Conservation (phyloP, 345 rosid genomes). For the Gossypium rotundifolium region DNA sequence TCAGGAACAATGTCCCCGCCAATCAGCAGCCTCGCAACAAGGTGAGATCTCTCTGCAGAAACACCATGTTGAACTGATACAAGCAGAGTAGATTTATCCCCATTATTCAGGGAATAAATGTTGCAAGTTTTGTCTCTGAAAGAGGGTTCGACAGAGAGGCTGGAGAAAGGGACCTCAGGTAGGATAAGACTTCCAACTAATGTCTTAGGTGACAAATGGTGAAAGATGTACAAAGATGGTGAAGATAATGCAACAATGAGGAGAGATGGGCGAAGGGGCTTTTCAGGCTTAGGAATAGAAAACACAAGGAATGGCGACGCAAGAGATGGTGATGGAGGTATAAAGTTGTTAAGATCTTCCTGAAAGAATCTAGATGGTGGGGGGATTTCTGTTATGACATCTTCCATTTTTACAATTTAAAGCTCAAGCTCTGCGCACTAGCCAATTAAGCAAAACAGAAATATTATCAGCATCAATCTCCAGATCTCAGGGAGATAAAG, state of each 20-base stretch:
- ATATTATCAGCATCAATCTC: slow-evolving; percentile 5
- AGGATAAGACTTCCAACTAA: slow-evolving; percentile 67
- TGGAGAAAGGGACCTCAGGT: slow-evolving; percentile 72
- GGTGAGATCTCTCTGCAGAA: slow-evolving; percentile 60
- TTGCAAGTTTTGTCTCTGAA: slow-evolving; percentile 76
- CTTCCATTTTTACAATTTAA: slow-evolving; percentile 54
- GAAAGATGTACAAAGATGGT: slow-evolving; percentile 52
- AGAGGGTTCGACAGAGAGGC: slow-evolving; percentile 56
- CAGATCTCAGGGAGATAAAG: not conserved
- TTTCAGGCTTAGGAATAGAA: slow-evolving; percentile 43
- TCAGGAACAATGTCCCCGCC: slow-evolving; percentile 64
- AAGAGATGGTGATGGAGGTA: slow-evolving; percentile 39
- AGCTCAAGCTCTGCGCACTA: slow-evolving; percentile 11
- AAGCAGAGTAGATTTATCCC: slow-evolving; percentile 36
- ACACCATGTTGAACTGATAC: slow-evolving; percentile 61
- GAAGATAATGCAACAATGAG: slow-evolving; percentile 70
- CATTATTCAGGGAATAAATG: slow-evolving; percentile 45
- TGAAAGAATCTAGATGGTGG: slow-evolving; percentile 91
- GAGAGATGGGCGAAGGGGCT: slow-evolving; percentile 61
- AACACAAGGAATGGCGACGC: slow-evolving; percentile 71
- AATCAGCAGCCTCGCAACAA: slow-evolving; percentile 62
- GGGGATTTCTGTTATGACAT: slow-evolving; percentile 79
- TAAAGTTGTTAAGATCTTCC: slow-evolving; percentile 91
- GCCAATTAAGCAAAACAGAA: not conserved
- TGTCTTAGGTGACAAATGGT: slow-evolving; percentile 49